A percentile compares a stretch with the other conserved stretches of the same genome.
These are phyloP conservation scores for Fraxinus pennsylvanica DNA, from an alignment of 257 asterid species.

Conservation along the genomic window DNA sequence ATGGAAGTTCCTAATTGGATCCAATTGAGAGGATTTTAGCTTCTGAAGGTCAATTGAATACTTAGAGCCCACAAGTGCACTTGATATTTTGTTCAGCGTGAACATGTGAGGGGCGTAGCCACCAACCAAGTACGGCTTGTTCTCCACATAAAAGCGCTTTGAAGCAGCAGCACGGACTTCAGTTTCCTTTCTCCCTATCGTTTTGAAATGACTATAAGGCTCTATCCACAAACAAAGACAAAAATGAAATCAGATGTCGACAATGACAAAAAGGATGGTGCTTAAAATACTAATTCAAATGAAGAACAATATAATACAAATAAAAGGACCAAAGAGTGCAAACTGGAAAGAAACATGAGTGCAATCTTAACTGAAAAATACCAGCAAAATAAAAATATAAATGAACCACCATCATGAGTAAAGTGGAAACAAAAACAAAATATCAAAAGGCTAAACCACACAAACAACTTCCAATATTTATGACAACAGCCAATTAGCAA, in stretches of 20 bases:
- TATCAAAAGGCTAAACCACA: slow-evolving; percentile 4
- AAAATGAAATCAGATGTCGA: slow-evolving; percentile 38
- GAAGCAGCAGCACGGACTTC: slow-evolving; percentile 75
- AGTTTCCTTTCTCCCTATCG: slow-evolving; percentile 70
- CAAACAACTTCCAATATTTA: slow-evolving; percentile 4
- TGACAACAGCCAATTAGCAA: background rate
- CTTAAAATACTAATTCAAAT: slow-evolving; percentile 1
- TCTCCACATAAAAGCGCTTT: slow-evolving; percentile 86
- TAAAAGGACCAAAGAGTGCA: background rate
- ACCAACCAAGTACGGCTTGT: slow-evolving; percentile 82
- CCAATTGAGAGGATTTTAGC: slow-evolving; percentile 55
- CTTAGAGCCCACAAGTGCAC: slow-evolving; percentile 45
- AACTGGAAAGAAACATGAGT: background rate
- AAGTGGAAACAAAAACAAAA: background rate
- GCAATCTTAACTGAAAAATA: background rate
- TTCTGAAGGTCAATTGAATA: slow-evolving; percentile 54
- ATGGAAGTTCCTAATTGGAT: slow-evolving; percentile 60
- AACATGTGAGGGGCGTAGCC: slow-evolving; percentile 72
- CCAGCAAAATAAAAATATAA: background rate
- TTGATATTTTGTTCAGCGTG: slow-evolving; percentile 42
- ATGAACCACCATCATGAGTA: background rate
- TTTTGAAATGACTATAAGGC: slow-evolving; percentile 60
- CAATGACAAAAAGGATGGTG: slow-evolving; percentile 12
- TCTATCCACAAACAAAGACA: slow-evolving; percentile 42
- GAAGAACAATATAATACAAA: background rate